Evolutionary conservation across 331 rosid species (phyloP).

Genomic region (Prunus yedoensis): DNA sequence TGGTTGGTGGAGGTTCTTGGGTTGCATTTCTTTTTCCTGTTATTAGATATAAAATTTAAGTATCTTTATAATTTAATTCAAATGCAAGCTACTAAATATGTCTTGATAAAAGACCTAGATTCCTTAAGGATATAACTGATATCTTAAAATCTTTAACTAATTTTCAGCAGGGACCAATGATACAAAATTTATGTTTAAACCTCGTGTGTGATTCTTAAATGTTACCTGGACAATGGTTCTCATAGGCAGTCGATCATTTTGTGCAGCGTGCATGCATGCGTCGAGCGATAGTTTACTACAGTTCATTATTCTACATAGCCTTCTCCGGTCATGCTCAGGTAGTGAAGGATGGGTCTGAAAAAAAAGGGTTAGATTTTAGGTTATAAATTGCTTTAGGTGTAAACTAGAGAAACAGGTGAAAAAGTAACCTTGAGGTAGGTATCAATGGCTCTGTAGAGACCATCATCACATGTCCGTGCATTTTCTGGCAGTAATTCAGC

Average conservation of each 20-base stretch:
- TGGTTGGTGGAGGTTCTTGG: constrained; percentile 4
- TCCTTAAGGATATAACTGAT: neutral
- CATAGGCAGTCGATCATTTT: constrained; percentile 88
- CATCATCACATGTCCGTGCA: constrained; percentile 71
- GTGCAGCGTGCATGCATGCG: constrained; percentile 90
- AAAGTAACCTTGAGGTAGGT: constrained; percentile 73
- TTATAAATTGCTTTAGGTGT: constrained; percentile 22
- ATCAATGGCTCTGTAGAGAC: constrained; percentile 90
- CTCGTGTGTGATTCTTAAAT: neutral
- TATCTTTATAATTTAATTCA: neutral
- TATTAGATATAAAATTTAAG: neutral
- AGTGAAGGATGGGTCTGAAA: constrained; percentile 73
- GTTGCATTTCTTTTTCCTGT: constrained; percentile 15
- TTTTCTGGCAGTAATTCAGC: constrained; percentile 81
- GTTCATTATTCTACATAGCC: constrained; percentile 87
- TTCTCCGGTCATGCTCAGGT: constrained; percentile 71
- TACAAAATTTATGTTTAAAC: constrained; percentile 14
- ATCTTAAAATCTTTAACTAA: neutral
- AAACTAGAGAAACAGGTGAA: constrained; percentile 16
- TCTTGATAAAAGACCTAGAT: neutral
- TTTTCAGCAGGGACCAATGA: neutral
- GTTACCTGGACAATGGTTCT: constrained; percentile 81
- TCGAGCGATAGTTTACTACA: constrained; percentile 86
- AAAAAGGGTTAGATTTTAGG: constrained; percentile 26
- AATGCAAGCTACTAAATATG: neutral